Evolutionary conservation across 495 filamentous ascomycete species (phyloP).

Genomic region (Terfezia boudieri): DNA sequence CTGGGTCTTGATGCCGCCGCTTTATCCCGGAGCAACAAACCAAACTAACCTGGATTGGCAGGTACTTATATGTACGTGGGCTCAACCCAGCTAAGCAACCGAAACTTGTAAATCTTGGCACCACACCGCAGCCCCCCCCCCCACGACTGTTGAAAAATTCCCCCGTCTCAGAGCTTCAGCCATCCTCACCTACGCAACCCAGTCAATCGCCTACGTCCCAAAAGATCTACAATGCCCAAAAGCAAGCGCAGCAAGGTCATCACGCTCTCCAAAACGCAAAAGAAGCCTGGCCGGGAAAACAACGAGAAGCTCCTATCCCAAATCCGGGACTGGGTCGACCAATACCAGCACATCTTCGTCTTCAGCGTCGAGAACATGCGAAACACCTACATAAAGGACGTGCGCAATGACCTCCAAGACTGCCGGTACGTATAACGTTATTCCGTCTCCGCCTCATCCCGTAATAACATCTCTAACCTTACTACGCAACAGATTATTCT

Average conservation of each 20-base stretch:
- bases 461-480: neutral
- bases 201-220: neutral
- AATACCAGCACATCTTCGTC: slow-evolving; percentile 78
- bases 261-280: slow-evolving; percentile 69
- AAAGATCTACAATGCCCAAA: slow-evolving; percentile 53
- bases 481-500: slow-evolving; percentile 47
- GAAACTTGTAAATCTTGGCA: too few species aligned
- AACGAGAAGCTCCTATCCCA: slow-evolving; percentile 70
- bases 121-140: too few species aligned
- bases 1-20: too few species aligned
- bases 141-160: too few species aligned
- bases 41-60: too few species aligned
- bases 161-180: too few species aligned
- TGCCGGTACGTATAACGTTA: slow-evolving; percentile 38
- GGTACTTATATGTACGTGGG: too few species aligned
- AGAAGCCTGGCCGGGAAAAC: slow-evolving; percentile 75
- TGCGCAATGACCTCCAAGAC: slow-evolving; percentile 61
- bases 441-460: neutral
- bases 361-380: slow-evolving; percentile 96
- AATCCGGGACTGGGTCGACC: slow-evolving; percentile 62
- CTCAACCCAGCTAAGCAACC: neutral
- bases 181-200: too few species aligned
- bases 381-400: slow-evolving; percentile 86
- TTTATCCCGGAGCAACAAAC: too few species aligned
- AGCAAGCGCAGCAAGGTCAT: slow-evolving; percentile 81